Evolutionary conservation across 2,329 filamentous ascomycete genomes (phyloP).

Genomic region (Myriosclerotinia duriaeana): DNA sequence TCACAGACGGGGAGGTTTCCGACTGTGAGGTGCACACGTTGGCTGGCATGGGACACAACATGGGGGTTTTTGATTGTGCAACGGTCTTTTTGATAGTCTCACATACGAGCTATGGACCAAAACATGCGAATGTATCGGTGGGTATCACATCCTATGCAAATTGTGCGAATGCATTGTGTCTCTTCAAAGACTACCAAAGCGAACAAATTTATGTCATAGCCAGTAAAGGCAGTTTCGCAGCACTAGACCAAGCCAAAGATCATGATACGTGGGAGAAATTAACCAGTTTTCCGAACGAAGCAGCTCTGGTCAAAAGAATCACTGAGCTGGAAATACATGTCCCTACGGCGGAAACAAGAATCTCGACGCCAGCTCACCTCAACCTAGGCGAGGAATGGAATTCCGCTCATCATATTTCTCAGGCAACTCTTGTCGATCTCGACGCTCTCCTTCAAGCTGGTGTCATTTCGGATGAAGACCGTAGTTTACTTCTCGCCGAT

Average conservation of each 20-base stretch:
- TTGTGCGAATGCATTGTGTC: background rate
- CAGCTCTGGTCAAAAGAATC: background rate
- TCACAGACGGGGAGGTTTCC: slow-evolving; percentile 1
- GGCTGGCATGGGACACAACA: background rate
- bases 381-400: slow-evolving; percentile 2
- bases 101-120: background rate
- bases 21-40: background rate
- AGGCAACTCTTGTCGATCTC: background rate
- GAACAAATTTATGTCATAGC: slow-evolving; percentile 1
- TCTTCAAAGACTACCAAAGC: background rate
- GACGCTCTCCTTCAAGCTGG: background rate
- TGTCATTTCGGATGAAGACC: background rate
- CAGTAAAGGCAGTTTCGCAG: background rate
- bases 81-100: background rate
- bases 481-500: background rate
- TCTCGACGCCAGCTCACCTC: background rate
- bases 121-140: background rate
- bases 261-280: background rate
- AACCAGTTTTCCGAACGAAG: background rate
- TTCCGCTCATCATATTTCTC: background rate
- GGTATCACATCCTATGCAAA: slow-evolving; percentile 2
- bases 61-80: background rate
- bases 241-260: background rate
- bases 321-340: background rate
- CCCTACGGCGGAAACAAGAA: slow-evolving; percentile 5